Base-by-base conservation (phyloP, 2,329 filamentous ascomycete genomes). In the Colletotrichum trifolii region DNA sequence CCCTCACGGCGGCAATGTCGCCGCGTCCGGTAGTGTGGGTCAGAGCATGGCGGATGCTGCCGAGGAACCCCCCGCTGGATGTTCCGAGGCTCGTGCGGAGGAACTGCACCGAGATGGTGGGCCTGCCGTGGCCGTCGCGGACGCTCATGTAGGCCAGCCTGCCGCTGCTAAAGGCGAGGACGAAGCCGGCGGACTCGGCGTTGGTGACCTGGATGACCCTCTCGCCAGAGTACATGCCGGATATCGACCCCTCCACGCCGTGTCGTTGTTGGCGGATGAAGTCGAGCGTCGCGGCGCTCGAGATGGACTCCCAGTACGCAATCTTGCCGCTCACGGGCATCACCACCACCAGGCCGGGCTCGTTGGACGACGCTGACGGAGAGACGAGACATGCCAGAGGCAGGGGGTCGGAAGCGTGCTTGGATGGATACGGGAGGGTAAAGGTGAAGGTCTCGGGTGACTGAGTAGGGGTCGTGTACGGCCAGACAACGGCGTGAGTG, bases 251-350 rank as follows among this genome's bases (percentile, higher is more conserved):
- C 72, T 96, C 93, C 13, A 97, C 87, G 13, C 92, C 92, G 69
- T 89, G 90, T 69, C 91, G 89, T 72, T 92, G 91, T 74, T 96
- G 91, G 69, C 91, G 90, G 72, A 95, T 92, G 45, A 96, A 87
- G 68, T 92, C 92, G 60, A 96, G 85, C 1, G 93, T 93, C 43
- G 94, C 92, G 9, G 93, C 94, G 76, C 89, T 94, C 60, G 95
- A 94, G 68, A 98, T 92, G 43, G 93, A 96, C 75, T 98, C 96
- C 94, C 96, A 98, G 77, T 96, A 98, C 48, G 93, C 90, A 56
- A 98, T 88, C 76, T 90, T 94, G 56, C 96, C 96, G 53, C 85
- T 94, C 15, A 87, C 87, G 11, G 95, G 92, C 80, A 95, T 92
- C 42, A 98, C 85, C 42, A 97, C 87, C 35, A 99, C 88, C 42